Evolutionary conservation across 2,329 filamentous ascomycete genomes (phyloP).

Genomic region (Penicillium sp.): DNA sequence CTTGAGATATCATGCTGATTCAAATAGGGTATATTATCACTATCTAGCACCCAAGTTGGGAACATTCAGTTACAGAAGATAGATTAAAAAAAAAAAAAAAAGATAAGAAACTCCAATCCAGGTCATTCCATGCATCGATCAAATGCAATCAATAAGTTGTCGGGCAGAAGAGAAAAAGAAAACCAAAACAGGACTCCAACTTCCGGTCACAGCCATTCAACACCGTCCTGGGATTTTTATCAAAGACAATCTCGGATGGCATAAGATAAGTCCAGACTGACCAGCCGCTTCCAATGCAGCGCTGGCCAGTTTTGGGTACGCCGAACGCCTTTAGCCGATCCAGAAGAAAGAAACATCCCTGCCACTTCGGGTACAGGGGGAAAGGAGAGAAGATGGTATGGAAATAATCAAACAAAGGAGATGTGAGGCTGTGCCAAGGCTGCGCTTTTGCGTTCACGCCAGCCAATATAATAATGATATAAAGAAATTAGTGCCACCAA

Average conservation of each 20-base stretch:
- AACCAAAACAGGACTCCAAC: conserved; percentile 2
- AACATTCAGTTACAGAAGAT: conserved; percentile 13
- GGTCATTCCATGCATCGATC: conserved; percentile 22
- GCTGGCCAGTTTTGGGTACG: conserved; percentile 15
- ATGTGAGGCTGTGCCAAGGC: conserved; percentile 1
- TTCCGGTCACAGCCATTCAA: conserved; percentile 1
- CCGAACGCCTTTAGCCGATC: conserved; percentile 17
- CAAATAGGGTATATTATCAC: conserved; percentile 24
- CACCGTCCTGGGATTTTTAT: neutral
- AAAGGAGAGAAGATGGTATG: conserved; percentile 1
- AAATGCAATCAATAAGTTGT: conserved; percentile 13
- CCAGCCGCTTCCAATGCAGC: neutral
- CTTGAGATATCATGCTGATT: neutral
- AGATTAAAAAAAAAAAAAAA: too few species aligned
- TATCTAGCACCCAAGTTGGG: conserved; percentile 17
- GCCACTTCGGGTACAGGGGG: neutral
- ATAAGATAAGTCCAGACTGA: neutral
- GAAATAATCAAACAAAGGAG: neutral
- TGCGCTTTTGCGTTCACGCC: neutral
- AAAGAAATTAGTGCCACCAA: conserved; percentile 11
- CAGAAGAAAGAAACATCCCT: conserved; percentile 7
- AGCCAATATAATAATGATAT: neutral
- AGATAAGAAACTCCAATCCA: conserved; percentile 17
- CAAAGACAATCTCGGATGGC: neutral
- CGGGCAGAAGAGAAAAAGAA: conserved; percentile 3